These are phyloP conservation scores for Epicoccum nigrum DNA, from an alignment of 2,329 filamentous ascomycete species.

Conservation along the genomic window DNA sequence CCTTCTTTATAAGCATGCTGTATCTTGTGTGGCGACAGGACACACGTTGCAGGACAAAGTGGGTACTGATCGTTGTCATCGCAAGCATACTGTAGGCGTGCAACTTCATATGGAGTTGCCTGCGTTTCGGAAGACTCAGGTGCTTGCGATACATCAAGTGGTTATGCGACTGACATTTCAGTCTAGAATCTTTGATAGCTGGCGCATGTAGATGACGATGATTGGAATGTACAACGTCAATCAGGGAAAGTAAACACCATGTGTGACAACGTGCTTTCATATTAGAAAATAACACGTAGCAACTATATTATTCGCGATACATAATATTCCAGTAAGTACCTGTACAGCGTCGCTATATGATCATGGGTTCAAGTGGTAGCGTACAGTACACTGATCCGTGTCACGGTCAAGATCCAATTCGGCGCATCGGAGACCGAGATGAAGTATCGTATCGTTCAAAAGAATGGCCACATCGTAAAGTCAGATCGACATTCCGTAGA, in stretches of 20 bases:
- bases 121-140: too few species aligned
- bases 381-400: too few species aligned
- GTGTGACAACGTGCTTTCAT: slow-evolving; percentile 7
- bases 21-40: neutral
- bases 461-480: neutral
- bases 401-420: too few species aligned
- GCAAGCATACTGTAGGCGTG: neutral
- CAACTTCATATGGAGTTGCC: neutral
- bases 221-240: slow-evolving; percentile 17
- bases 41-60: neutral
- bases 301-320: neutral
- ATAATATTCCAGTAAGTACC: too few species aligned
- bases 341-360: too few species aligned
- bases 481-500: slow-evolving; percentile 9
- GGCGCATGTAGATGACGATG: neutral
- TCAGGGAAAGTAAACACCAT: neutral
- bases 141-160: neutral
- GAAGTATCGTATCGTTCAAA: neutral
- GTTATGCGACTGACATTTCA: neutral
- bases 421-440: too few species aligned
- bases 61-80: too few species aligned
- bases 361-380: too few species aligned
- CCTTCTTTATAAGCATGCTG: too few species aligned
- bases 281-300: neutral
- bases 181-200: neutral